Evolutionary conservation across 805 yeast genomes (phyloP).

Genomic region (Metschnikowia kofuensis): DNA sequence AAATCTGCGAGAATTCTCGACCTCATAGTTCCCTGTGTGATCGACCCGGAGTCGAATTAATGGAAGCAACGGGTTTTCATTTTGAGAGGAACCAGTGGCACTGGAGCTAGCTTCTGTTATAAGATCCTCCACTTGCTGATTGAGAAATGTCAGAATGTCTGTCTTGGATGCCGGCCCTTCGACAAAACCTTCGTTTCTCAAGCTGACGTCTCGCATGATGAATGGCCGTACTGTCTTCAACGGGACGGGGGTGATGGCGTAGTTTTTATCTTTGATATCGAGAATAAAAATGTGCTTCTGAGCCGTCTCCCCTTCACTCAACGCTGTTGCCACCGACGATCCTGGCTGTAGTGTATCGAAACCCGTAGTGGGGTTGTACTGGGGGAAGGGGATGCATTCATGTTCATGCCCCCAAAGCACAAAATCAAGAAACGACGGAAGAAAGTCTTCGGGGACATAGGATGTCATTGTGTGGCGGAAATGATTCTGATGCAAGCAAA

Average conservation of each 20-base stretch:
- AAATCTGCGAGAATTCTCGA: constrained; percentile 85
- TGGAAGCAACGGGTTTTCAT: constrained; percentile 46
- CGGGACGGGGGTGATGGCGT: constrained; percentile 55
- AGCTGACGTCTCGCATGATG: constrained; percentile 60
- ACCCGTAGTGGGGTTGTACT: constrained; percentile 53
- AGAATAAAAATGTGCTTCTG: constrained; percentile 73
- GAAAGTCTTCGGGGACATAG: constrained; percentile 77
- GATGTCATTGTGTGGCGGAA: constrained; percentile 75
- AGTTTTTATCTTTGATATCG: constrained; percentile 56
- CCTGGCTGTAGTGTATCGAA: constrained; percentile 90
- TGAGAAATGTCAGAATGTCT: constrained; percentile 58
- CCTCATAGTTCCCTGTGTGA: constrained; percentile 85
- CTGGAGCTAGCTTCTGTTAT: constrained; percentile 50
- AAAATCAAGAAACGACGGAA: constrained; percentile 79
- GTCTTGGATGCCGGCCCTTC: constrained; percentile 61
- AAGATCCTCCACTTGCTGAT: constrained; percentile 62
- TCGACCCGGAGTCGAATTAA: constrained; percentile 80
- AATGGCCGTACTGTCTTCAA: constrained; percentile 81
- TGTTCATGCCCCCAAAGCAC: constrained; percentile 98
- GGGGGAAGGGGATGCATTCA: constrained; percentile 78
- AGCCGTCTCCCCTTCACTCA: constrained; percentile 79
- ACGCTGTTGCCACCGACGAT: constrained; percentile 87
- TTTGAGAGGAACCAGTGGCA: constrained; percentile 13
- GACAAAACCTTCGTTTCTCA: constrained; percentile 51
- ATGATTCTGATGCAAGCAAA: constrained; percentile 92